phyloP scores from a whole-genome alignment of 306 rosid species.

The Citrullus colocynthis region DNA sequence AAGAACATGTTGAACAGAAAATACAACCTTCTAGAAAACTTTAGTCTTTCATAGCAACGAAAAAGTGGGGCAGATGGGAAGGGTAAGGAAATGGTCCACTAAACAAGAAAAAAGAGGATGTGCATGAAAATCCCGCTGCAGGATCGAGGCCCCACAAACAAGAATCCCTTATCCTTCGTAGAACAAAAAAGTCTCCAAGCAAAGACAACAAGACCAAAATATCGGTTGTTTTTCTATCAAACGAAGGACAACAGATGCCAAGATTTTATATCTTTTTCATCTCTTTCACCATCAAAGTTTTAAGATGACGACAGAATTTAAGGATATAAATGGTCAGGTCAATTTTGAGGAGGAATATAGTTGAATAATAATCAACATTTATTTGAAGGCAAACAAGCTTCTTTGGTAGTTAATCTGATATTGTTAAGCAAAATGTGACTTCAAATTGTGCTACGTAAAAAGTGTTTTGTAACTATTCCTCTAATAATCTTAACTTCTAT shows the following conservation, averaged over 20 bases:
- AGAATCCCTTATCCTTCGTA: neutral
- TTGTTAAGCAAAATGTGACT: neutral
- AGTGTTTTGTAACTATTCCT: neutral
- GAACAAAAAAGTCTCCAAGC: neutral
- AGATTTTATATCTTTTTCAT: neutral
- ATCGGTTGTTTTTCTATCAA: neutral
- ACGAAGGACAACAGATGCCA: neutral
- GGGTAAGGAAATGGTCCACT: neutral
- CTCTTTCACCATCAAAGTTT: neutral
- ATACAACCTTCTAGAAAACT: neutral
- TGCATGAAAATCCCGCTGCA: neutral
- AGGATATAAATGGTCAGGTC: neutral
- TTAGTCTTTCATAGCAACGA: neutral
- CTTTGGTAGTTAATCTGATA: neutral
- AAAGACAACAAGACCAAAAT: neutral
- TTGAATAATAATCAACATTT: neutral
- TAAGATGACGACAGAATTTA: neutral
- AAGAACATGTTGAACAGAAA: neutral
- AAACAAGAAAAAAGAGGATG: neutral
- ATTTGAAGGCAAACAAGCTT: neutral
- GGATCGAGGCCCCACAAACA: neutral
- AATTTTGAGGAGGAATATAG: neutral
- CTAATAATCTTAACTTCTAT: neutral
- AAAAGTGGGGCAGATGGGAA: neutral
- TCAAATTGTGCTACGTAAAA: neutral